Base-by-base conservation (phyloP, 441 rosid species). In the Populus hybrid region DNA sequence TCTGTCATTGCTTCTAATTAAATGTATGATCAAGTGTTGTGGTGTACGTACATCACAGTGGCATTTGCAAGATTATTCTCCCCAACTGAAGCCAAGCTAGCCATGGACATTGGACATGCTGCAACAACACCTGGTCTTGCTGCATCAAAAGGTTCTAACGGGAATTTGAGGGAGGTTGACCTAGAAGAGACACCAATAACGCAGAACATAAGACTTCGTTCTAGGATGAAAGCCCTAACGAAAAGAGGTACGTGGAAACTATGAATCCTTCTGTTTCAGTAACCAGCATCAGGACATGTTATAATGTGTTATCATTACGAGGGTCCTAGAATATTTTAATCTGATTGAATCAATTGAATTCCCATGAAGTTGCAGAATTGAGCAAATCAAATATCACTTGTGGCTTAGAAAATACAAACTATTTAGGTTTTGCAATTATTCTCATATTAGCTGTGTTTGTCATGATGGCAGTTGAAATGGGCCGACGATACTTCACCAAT, bases 61-160 rank as follows among this genome's bases (percentile, higher is more conserved):
- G 97, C 94, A 77, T 92, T 95, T 82, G 97, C 99, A 46, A 86
- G 89, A 73, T 77, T 90, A 65, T 81, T 95, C 74, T 95, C 94
- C 80, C 99, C 98, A 18, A 73, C 93, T 42, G 98, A 95, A 88
- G 98, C 97, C 30, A 89, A 91, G 89, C 84, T 95, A 70, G 99
- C 97, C 64, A 92, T 95, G 97, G 93, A 94, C 81, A 91, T 82
- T 78, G 99, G 93, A 21, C 81, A 91, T 82, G 91, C 92, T 70
- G 90, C 88, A 85, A 91, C 88, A 77, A 87, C 95, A 28, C 78
- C 82, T 28, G 94, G 94, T 66, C 82, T 87, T 74, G 77, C 87
- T 81, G 84, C 89, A 14, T 80, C 95, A 21, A 90, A 87, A 83
- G 89, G 88, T 76, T 84, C 90, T 6, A 88, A 57, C 11, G 92